Conservation (phyloP, 2,329 filamentous ascomycete genomes). For the Mycosphaerella sp. region DNA sequence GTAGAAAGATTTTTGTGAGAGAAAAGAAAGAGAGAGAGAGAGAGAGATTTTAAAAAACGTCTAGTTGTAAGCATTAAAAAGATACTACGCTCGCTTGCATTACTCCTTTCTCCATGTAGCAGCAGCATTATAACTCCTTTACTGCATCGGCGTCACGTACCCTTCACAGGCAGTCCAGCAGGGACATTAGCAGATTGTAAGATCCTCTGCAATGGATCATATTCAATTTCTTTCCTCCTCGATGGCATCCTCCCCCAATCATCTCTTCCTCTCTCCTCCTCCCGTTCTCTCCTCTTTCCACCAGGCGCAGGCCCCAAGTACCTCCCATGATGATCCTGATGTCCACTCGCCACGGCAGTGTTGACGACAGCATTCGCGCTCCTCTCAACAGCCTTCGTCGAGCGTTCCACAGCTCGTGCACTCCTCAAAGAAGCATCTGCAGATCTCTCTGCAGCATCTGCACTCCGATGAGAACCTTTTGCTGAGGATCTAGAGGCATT, state of each 20-base stretch:
- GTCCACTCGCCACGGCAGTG: conserved; percentile 20
- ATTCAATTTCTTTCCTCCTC: conserved; percentile 3
- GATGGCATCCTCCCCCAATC: background rate
- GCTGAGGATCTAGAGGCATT: conserved; percentile 12
- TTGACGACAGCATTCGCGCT: conserved; percentile 21
- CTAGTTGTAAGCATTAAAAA: background rate
- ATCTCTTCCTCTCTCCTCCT: conserved; percentile 1
- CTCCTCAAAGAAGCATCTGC: conserved; percentile 11
- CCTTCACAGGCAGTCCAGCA: conserved; percentile 1
- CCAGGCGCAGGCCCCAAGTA: conserved; percentile 15
- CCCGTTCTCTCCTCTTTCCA: conserved; percentile 3
- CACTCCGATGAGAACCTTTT: conserved; percentile 14
- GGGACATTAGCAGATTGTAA: conserved; percentile 6
- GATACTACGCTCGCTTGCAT: background rate
- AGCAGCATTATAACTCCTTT: background rate
- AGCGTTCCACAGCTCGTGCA: conserved; percentile 10
- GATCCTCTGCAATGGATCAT: conserved; percentile 6
- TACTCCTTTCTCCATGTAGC: background rate
- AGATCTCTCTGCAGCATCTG: conserved; percentile 13
- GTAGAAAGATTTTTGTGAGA: no score
- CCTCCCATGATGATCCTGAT: conserved; percentile 21
- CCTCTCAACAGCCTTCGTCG: conserved; percentile 12
- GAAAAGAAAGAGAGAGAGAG: background rate
- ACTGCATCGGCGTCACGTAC: background rate
- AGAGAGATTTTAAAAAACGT: background rate